phyloP scores from a whole-genome alignment of 1,284 basidiomycete genomes.

The Athelia psychrophila region DNA sequence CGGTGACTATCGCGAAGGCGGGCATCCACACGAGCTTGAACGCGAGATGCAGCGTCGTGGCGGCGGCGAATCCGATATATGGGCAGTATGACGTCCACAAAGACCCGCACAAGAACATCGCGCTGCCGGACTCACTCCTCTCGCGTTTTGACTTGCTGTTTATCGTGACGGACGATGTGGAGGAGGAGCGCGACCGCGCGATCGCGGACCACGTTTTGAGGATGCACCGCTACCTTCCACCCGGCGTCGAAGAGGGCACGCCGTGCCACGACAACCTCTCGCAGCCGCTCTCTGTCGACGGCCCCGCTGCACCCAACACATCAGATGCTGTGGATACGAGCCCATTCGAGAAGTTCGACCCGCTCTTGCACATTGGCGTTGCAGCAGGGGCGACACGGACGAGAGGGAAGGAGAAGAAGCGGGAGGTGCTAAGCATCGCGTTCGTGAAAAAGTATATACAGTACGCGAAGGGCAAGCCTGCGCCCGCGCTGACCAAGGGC shows the following conservation, averaged over 20 bases:
- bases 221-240: conserved; percentile 96
- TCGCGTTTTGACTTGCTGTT: conserved; percentile 99
- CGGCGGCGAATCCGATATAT: conserved; percentile 98
- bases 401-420: conserved; percentile 58
- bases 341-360: conserved; percentile 96
- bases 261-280: conserved; percentile 87
- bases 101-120: conserved; percentile 98
- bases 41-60: conserved; percentile 96
- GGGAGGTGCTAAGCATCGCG: conserved; percentile 87
- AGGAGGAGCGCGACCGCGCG: conserved; percentile 89
- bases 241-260: conserved; percentile 93
- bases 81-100: conserved; percentile 99
- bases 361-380: conserved; percentile 88
- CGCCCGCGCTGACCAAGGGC: conserved; percentile 87
- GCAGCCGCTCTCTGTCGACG: conserved; percentile 85
- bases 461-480: conserved; percentile 88
- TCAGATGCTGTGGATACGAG: conserved; percentile 65
- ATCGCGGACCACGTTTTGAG: conserved; percentile 98
- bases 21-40: conserved; percentile 99
- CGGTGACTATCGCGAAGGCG: conserved; percentile 98
- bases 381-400: conserved; percentile 54
- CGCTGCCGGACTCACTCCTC: conserved; percentile 94
- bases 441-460: conserved; percentile 99
- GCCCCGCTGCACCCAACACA: conserved; percentile 53
- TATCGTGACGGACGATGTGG: conserved; percentile 97